Evolutionary conservation across 306 rosid genomes (phyloP), one percentile per base, ranked within the genome.

Genomic region (Begonia loranthoides): DNA sequence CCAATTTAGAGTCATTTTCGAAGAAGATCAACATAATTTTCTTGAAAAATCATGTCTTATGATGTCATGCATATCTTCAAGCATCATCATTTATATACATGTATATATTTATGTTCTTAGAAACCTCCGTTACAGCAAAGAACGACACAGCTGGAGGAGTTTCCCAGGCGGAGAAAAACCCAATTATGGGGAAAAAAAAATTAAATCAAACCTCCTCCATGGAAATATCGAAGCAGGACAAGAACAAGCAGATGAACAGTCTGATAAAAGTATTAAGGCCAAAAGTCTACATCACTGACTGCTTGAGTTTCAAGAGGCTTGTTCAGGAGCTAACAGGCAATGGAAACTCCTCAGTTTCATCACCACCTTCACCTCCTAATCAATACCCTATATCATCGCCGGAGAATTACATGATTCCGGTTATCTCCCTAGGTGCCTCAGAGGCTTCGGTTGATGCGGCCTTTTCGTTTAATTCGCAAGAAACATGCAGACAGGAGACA

Each of bases 281-380:
- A 13, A 69, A 69, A 46, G 79, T 73, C 62, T 73, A 60, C 69
- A 69, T 69, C 65, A 69, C 66, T 6, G 72, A 69, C 56, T 55
- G 46, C 59, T 68, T 72, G 12, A 65, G 62, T 49, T 73, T 73
- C 79, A 73, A 68, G 63, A 52, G 10, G 6, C 74, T 73, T 4
- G 79, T 73, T 15, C 79, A 73, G 49, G 69, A 65, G 51, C 72
- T 68, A 45, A 73, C 79, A 9, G 79, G 75, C 9, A 69, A 64
- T 57, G 53, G 62, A 34, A 48, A 4, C 51, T 28, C 36, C 36
- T 50, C 61, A 0, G 14, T 51, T 44, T 13, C 51, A 1, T 10
- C 47, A 47, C 9, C 22, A 1, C 9, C 43, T 10, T 2, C 47
- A 34, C 0, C 58, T n/a, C 38, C 51, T 6, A 1, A 9, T 15